Conservation (phyloP, 106 monocot species). For the Phalaenopsis equestris region DNA sequence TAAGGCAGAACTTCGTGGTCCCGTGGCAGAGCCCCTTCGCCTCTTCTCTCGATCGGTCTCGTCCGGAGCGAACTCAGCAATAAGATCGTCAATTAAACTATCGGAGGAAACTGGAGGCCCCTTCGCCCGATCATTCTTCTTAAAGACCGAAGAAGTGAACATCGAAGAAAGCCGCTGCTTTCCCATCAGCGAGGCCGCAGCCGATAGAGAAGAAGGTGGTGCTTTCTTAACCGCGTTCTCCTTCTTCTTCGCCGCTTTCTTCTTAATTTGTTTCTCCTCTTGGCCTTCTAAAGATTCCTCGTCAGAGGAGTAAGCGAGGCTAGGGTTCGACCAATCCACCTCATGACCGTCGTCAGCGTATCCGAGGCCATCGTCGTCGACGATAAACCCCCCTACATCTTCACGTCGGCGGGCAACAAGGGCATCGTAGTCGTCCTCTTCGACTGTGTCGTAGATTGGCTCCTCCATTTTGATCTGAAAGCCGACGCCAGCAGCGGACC, state of each 20-base stretch:
- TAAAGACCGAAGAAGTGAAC: slow-evolving; percentile 65
- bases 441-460: slow-evolving; percentile 89
- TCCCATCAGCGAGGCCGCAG: slow-evolving; percentile 55
- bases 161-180: slow-evolving; percentile 74
- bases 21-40: slow-evolving; percentile 20
- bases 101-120: slow-evolving; percentile 34
- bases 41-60: slow-evolving; percentile 69
- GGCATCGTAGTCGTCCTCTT: slow-evolving; percentile 66
- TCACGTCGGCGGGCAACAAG: slow-evolving; percentile 75
- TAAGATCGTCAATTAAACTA: slow-evolving; percentile 74
- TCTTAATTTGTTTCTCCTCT: slow-evolving; percentile 26
- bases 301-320: slow-evolving; percentile 38
- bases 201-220: slow-evolving; percentile 35
- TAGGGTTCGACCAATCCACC: slow-evolving; percentile 80
- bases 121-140: slow-evolving; percentile 51
- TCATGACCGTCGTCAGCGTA: slow-evolving; percentile 85
- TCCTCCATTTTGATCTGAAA: slow-evolving; percentile 61
- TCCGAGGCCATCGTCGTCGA: slow-evolving; percentile 88
- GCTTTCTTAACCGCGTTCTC: slow-evolving; percentile 20
- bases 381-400: slow-evolving; percentile 60
- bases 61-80: slow-evolving; percentile 75
- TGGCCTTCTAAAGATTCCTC: slow-evolving; percentile 21
- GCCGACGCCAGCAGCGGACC: slow-evolving; percentile 21
- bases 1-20: not conserved
- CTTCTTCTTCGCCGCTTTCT: slow-evolving; percentile 32